These are phyloP conservation scores for Amesomyces nigricolor DNA, from an alignment of 2,329 filamentous ascomycete genomes.

Conservation along the genomic window DNA sequence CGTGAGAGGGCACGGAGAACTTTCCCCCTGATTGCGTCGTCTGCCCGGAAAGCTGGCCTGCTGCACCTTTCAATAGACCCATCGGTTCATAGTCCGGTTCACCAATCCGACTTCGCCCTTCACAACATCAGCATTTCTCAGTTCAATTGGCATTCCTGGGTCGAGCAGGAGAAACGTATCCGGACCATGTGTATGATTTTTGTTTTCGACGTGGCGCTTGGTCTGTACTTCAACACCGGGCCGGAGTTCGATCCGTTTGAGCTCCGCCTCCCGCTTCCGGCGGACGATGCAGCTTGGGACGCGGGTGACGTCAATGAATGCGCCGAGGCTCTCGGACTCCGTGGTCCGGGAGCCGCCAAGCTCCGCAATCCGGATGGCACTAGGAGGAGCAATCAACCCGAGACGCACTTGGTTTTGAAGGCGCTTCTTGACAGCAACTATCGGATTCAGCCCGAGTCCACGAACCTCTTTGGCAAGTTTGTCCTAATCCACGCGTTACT, in stretches of 20 bases:
- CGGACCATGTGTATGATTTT: constrained; percentile 61
- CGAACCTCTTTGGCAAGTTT: constrained; percentile 69
- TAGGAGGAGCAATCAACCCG: constrained; percentile 57
- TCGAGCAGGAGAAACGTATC: constrained; percentile 64
- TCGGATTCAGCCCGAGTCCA: constrained; percentile 58
- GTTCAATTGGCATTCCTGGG: constrained; percentile 63
- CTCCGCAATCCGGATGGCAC: constrained; percentile 57
- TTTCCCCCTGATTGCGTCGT: constrained; percentile 50
- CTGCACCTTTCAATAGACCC: constrained; percentile 47
- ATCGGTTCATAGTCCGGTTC: constrained; percentile 52
- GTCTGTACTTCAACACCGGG: constrained; percentile 65
- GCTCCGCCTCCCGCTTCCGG: constrained; percentile 61
- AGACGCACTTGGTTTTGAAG: constrained; percentile 56
- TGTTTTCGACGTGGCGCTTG: constrained; percentile 58
- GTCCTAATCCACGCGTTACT: constrained; percentile 65
- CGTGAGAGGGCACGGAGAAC: constrained; percentile 57
- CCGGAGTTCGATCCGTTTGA: constrained; percentile 60
- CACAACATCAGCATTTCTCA: constrained; percentile 43
- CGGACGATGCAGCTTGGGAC: constrained; percentile 70
- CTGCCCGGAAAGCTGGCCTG: constrained; percentile 53
- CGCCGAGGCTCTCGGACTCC: constrained; percentile 58
- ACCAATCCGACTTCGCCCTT: constrained; percentile 48
- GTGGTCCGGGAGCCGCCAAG: constrained; percentile 51
- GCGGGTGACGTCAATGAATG: constrained; percentile 55
- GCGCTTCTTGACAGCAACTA: constrained; percentile 54